Evolutionary conservation across 768 basidiomycete species (phyloP).

Genomic region (Mycena epipterygia): DNA sequence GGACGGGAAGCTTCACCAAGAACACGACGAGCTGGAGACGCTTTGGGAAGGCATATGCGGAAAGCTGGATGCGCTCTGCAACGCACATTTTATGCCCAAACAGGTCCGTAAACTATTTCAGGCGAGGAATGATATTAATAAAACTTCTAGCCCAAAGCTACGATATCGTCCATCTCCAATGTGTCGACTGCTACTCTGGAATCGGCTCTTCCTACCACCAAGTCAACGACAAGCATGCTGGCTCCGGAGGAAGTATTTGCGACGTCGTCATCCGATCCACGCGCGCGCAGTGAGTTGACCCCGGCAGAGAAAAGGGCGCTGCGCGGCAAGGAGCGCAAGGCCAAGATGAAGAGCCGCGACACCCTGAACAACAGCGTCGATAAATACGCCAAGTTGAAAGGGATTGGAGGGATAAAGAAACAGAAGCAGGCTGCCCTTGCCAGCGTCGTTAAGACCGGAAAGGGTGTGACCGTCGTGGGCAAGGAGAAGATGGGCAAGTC

Average conservation of each 20-base stretch:
- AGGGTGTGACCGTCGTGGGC: slow-evolving; percentile 90
- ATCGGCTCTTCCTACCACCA: slow-evolving; percentile 89
- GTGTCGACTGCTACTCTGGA: slow-evolving; percentile 87
- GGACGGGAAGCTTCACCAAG: slow-evolving; percentile 89
- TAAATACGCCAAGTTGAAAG: slow-evolving; percentile 70
- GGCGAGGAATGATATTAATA: background rate
- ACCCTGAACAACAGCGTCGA: slow-evolving; percentile 74
- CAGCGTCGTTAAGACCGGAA: slow-evolving; percentile 86
- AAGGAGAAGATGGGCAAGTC: slow-evolving; percentile 64
- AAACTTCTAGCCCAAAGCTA: slow-evolving; percentile 81
- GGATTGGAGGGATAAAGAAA: slow-evolving; percentile 72
- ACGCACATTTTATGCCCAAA: slow-evolving; percentile 96
- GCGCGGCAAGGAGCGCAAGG: slow-evolving; percentile 78
- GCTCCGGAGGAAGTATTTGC: slow-evolving; percentile 95
- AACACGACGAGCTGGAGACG: slow-evolving; percentile 88
- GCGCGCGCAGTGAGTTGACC: slow-evolving; percentile 84
- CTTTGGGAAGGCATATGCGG: slow-evolving; percentile 88
- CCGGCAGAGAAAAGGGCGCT: slow-evolving; percentile 84
- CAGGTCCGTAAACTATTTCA: slow-evolving; percentile 62
- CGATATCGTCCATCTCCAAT: slow-evolving; percentile 88
- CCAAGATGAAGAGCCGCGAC: slow-evolving; percentile 76
- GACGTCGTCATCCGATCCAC: slow-evolving; percentile 66
- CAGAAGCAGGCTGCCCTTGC: slow-evolving; percentile 89
- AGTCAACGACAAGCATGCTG: slow-evolving; percentile 82
- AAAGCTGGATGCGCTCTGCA: slow-evolving; percentile 94